A percentile compares a stretch with the other conserved stretches of the same genome.
Conservation (phyloP, 192 early-diverging fungal genomes). For the Jimgerdemannia lactiflua region DNA sequence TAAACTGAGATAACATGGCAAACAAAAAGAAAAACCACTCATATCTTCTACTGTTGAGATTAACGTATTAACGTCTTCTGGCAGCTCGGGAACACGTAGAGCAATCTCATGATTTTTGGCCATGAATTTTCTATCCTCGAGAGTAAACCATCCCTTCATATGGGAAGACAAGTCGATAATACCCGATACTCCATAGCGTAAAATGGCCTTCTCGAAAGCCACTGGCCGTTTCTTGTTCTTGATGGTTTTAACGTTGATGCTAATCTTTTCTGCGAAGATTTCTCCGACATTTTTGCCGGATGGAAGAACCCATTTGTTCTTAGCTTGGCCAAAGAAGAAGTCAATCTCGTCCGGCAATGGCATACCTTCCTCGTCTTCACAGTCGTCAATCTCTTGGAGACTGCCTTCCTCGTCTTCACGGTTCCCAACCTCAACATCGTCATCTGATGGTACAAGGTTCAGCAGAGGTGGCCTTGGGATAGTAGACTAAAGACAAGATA, state of each 20-base stretch:
- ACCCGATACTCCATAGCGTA: conserved; percentile 11
- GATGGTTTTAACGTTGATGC: conserved; percentile 3
- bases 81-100: conserved; percentile 9
- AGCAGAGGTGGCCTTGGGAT: too few species aligned
- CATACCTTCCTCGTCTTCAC: conserved; percentile 6
- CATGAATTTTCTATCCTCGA: conserved; percentile 19
- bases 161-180: conserved; percentile 20
- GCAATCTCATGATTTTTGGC: conserved; percentile 10
- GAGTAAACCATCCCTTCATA: conserved; percentile 16
- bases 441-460: too few species aligned
- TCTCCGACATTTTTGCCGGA: conserved; percentile 10
- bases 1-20: conserved; percentile 5
- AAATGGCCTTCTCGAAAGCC: conserved; percentile 8
- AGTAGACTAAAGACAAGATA: too few species aligned
- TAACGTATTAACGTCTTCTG: conserved; percentile 9
- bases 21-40: not conserved
- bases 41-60: conserved; percentile 6
- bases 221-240: conserved; percentile 13
- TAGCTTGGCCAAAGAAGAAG: not conserved
- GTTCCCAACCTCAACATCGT: too few species aligned
- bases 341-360: conserved; percentile 11
- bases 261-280: conserved; percentile 13
- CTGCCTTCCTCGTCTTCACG: too few species aligned
- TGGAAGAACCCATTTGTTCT: conserved; percentile 13
- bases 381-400: conserved; percentile 2